Evolutionary conservation across 2,329 filamentous ascomycete species (phyloP).

Genomic region (Triangularia verruculosa): DNA sequence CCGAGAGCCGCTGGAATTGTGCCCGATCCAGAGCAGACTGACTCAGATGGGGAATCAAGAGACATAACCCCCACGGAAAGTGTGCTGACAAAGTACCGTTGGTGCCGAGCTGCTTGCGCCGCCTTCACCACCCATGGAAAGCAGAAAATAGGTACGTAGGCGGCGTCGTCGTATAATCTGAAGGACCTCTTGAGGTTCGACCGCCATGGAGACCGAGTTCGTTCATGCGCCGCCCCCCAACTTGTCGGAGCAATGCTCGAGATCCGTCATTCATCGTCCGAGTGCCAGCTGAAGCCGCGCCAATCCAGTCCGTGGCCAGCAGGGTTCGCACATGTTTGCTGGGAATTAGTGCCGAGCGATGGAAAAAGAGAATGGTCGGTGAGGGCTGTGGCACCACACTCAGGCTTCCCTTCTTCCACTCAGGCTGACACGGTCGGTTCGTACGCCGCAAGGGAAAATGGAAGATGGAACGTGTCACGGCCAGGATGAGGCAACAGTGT

Average conservation of each 20-base stretch:
- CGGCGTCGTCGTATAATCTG: slow-evolving; percentile 2
- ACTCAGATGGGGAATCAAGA: slow-evolving; percentile 8
- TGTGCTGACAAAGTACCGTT: not conserved
- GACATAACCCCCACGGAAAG: not conserved
- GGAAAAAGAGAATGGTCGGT: not conserved
- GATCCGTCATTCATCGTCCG: not conserved
- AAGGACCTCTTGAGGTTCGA: not conserved
- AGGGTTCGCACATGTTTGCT: not conserved
- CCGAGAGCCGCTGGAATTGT: not conserved
- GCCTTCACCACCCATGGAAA: slow-evolving; percentile 11
- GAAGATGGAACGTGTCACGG: slow-evolving; percentile 3
- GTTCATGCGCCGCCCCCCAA: slow-evolving; percentile 8
- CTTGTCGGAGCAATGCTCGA: not conserved
- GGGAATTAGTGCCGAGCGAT: not conserved
- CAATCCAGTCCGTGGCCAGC: not conserved
- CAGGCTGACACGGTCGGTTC: not conserved
- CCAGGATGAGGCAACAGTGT: slow-evolving; percentile 4
- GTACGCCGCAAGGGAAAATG: not conserved
- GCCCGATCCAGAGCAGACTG: not conserved
- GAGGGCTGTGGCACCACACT: slow-evolving; percentile 3
- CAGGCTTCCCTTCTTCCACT: not conserved
- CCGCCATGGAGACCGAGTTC: slow-evolving; percentile 1
- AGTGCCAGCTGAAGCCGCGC: not conserved
- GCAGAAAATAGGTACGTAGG: slow-evolving; percentile 4
- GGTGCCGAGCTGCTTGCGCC: slow-evolving; percentile 19